Conservation (phyloP, 768 basidiomycete genomes). For the Boletus huronensis region DNA sequence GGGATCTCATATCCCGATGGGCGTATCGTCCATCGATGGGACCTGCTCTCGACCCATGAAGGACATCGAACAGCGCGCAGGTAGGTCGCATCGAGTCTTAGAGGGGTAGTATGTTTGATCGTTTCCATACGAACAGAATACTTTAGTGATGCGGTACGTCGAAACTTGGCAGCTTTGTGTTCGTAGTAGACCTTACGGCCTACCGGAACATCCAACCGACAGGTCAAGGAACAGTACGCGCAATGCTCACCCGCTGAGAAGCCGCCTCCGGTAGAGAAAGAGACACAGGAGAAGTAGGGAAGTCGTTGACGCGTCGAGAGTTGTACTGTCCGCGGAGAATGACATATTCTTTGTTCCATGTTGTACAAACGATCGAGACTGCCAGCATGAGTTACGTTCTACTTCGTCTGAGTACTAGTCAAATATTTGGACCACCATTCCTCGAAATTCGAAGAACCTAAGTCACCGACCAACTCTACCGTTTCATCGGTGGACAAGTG, state of each 20-base stretch:
- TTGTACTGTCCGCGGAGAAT: background rate
- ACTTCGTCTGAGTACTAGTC: constrained; percentile 13
- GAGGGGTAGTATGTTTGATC: background rate
- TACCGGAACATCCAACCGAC: background rate
- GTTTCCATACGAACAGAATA: constrained; percentile 17
- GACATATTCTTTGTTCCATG: background rate
- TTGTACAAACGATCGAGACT: constrained; percentile 5
- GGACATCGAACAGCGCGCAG: constrained; percentile 45
- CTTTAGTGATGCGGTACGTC: constrained; percentile 30
- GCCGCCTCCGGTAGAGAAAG: constrained; percentile 10
- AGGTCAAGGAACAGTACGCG: constrained; percentile 26
- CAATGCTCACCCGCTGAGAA: constrained; percentile 7
- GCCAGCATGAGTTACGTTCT: background rate
- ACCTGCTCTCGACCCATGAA: constrained; percentile 33
- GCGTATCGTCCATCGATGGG: constrained; percentile 43
- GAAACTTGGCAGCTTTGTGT: background rate
- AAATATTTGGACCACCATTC: constrained; percentile 77
- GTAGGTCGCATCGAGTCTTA: constrained; percentile 25
- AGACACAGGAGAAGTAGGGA: background rate
- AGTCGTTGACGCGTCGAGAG: background rate
- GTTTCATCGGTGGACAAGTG: constrained; percentile 75
- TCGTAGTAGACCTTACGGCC: background rate
- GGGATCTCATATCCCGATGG: constrained; percentile 45
- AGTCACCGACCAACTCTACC: constrained; percentile 59
- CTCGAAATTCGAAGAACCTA: constrained; percentile 68